Conservation (phyloP, 2,329 filamentous ascomycete genomes). For the Aspergillus sp. region DNA sequence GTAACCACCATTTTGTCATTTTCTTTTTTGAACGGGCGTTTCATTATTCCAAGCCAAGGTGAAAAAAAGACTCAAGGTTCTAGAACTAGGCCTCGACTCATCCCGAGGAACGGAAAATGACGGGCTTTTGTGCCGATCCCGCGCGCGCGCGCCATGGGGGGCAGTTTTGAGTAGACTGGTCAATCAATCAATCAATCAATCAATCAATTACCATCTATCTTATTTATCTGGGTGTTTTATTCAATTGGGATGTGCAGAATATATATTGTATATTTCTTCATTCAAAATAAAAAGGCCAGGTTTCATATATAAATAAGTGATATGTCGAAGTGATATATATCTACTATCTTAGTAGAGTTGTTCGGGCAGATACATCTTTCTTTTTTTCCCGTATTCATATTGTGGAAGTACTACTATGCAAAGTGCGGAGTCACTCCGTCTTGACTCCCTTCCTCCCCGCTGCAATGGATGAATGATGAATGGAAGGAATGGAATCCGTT, state of each 20-base stretch:
- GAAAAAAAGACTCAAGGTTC: background rate
- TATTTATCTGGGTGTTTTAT: too few relatives aligned
- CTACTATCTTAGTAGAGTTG: background rate
- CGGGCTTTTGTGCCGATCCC: constrained; percentile 6
- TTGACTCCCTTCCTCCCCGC: background rate
- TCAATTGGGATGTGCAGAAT: background rate
- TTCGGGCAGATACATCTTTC: background rate
- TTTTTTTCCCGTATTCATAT: background rate
- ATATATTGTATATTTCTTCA: background rate
- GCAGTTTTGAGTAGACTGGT: constrained; percentile 5
- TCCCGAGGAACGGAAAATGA: background rate
- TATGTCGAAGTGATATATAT: constrained; percentile 3
- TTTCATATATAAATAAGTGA: constrained; percentile 5
- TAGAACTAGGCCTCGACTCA: background rate
- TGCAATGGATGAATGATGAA: background rate
- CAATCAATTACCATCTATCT: too few relatives aligned
- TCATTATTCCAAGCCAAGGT: too few relatives aligned
- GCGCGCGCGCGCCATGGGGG: background rate
- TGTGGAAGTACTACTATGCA: too few relatives aligned
- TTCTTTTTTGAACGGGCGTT: too few relatives aligned
- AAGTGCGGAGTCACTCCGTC: background rate
- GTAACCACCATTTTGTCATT: too few relatives aligned
- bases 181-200: background rate
- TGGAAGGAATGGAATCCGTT: background rate
- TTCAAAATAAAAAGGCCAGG: background rate